Percentiles rank a stretch among this genome's conserved stretches.
These are phyloP conservation scores for Thermothelomyces thermophilus DNA, from an alignment of 2,329 filamentous ascomycete species.

Conservation along the genomic window DNA sequence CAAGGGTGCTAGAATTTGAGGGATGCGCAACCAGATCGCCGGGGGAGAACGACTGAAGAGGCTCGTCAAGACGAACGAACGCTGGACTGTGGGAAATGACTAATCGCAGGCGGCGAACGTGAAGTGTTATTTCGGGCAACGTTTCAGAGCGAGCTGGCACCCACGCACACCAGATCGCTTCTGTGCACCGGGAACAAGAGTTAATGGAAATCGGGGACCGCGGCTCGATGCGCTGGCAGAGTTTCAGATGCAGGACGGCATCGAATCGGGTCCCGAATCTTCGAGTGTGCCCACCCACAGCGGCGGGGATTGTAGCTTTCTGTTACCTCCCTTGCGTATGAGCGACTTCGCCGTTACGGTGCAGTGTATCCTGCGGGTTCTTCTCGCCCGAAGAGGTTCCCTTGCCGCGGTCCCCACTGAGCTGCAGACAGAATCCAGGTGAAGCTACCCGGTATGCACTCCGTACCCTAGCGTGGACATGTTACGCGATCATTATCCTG, in stretches of 20 bases:
- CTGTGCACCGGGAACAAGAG: background rate
- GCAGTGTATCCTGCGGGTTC: background rate
- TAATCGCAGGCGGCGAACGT: background rate
- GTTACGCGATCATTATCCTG: background rate
- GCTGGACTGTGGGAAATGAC: too few relatives aligned
- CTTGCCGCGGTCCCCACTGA: background rate
- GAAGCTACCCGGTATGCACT: too few relatives aligned
- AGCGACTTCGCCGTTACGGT: background rate
- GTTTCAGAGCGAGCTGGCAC: conserved; percentile 2
- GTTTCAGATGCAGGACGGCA: conserved; percentile 24
- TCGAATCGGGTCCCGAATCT: conserved; percentile 20
- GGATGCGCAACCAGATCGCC: background rate
- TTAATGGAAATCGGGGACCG: conserved; percentile 15
- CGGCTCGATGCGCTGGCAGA: conserved; percentile 27
- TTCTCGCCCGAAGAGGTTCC: too few relatives aligned
- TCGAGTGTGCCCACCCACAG: background rate
- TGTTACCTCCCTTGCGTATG: too few relatives aligned
- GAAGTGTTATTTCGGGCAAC: conserved; percentile 14
- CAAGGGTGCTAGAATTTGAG: background rate
- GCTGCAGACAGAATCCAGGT: background rate
- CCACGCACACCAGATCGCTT: background rate
- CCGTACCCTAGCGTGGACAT: too few relatives aligned
- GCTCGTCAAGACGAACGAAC: background rate
- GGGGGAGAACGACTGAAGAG: background rate
- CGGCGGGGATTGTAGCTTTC: background rate